Base-by-base conservation (phyloP, 352 stramenopile genomes). In the Pythium myriotylum region DNA sequence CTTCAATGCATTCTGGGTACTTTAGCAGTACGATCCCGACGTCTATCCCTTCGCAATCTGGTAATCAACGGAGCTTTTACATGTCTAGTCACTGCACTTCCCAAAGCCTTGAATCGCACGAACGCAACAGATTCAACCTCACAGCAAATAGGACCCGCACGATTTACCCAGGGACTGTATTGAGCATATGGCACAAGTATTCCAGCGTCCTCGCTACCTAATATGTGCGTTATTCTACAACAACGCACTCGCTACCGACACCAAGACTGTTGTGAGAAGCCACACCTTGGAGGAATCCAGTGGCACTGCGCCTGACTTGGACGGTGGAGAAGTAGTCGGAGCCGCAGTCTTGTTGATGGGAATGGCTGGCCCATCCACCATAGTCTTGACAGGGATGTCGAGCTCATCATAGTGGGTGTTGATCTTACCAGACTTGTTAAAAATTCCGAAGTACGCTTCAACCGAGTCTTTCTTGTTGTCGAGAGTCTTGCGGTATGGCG, bases 391-490 rank as follows among this genome's bases (percentile, higher is more conserved):
- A 3, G 59, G 27, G 41, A 70, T 70, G 10, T 41, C 84, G 29
- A 91, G 73, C 16, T 52, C 65, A 19, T 72, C 60, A 52, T 89
- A 89, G 27, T 76, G 60, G 1, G 67, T 57, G 69, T 95, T 92
- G 54, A 95, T 68, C 29, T 62, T 75, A 68, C 86, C 79, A 23
- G 69, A 55, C 6, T 75, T 52, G 55, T 88, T 76, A 22, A 92
- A 93, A 68, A 95, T 79, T 9, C 86, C 86, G 46, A 93, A 95
- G 65, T 80, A 76, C 26, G 67, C 76, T 62, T 95, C 86, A 13
- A 93, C 84, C 14, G 80, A 81, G 57, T 73, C 59, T 4, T 69
- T 26, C 26, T 89, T 67, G n/a, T 77, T 71, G 19, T 33, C 23
- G 48, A 83, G 56, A 51, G 73, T 40, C 46, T 76, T 74, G 71